These are phyloP conservation scores for Trichophaea hybrida DNA, from an alignment of 2,329 filamentous ascomycete genomes.

Conservation along the genomic window DNA sequence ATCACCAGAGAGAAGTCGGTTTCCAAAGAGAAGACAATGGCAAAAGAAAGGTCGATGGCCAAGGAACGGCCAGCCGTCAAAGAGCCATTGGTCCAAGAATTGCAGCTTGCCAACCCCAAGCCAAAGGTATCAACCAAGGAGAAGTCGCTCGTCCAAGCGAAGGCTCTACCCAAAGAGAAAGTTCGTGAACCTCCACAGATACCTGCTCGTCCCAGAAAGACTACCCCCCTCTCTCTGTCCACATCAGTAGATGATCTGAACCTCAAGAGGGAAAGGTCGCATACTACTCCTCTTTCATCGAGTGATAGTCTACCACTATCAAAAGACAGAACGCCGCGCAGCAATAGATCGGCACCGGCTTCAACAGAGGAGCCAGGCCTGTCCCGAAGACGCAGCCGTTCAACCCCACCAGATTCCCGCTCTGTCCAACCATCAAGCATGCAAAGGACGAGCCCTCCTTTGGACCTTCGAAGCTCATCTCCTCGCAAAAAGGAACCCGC, in stretches of 20 bases:
- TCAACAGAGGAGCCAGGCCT: background rate
- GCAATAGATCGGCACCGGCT: background rate
- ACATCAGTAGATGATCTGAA: background rate
- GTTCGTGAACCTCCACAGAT: background rate
- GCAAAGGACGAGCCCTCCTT: background rate
- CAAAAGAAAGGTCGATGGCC: background rate
- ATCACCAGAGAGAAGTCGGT: background rate
- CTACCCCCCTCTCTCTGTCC: background rate
- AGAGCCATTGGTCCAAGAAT: background rate
- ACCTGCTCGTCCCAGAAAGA: background rate
- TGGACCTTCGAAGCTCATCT: background rate
- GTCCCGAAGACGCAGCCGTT: background rate
- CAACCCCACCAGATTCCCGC: background rate
- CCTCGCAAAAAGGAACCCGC: conserved; percentile 11
- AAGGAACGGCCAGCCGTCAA: background rate
- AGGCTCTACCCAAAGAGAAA: background rate
- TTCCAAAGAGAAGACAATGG: background rate
- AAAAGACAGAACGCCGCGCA: background rate
- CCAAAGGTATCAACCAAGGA: background rate
- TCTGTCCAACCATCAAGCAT: conserved; percentile 33
- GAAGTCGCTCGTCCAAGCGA: too few relatives aligned
- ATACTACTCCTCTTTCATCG: background rate
- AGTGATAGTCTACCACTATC: background rate
- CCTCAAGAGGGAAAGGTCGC: background rate
- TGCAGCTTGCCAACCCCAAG: background rate